A percentile compares a stretch with the other conserved stretches of the same genome.
Evolutionary conservation across 257 asterid genomes (phyloP).

Genomic region (Cynanchum wilfordii): DNA sequence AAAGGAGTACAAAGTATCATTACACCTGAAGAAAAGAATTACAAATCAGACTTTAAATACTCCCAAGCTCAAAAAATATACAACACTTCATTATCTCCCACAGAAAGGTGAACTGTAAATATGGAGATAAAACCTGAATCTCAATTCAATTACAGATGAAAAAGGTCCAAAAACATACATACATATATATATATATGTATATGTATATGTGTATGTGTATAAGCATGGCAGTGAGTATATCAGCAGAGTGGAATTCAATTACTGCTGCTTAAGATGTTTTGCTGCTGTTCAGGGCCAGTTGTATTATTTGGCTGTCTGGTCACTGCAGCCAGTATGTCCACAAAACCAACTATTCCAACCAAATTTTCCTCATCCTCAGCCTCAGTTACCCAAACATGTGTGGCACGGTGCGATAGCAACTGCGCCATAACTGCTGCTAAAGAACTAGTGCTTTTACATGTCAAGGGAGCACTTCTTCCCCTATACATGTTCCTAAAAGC

Average conservation of each 20-base stretch:
- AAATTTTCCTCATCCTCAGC: slow-evolving; percentile 58
- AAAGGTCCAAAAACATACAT: too few species aligned
- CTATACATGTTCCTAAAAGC: slow-evolving; percentile 78
- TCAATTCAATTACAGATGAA: too few species aligned
- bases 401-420: slow-evolving; percentile 92
- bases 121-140: not conserved
- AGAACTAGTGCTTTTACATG: slow-evolving; percentile 72
- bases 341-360: slow-evolving; percentile 89
- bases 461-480: slow-evolving; percentile 87
- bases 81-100: not conserved
- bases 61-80: not conserved
- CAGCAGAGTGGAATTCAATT: not conserved
- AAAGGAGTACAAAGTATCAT: not conserved
- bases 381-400: slow-evolving; percentile 97
- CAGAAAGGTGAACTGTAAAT: not conserved
- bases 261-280: slow-evolving; percentile 22
- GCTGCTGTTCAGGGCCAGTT: slow-evolving; percentile 34
- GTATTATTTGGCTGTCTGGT: slow-evolving; percentile 47
- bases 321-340: slow-evolving; percentile 79
- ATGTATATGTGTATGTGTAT: too few species aligned
- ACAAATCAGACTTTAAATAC: not conserved
- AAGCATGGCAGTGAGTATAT: not conserved
- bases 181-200: too few species aligned
- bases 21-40: not conserved
- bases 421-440: slow-evolving; percentile 98